Conservation (phyloP, 2,329 filamentous ascomycete species). For the Pyricularia pennisetigena region DNA sequence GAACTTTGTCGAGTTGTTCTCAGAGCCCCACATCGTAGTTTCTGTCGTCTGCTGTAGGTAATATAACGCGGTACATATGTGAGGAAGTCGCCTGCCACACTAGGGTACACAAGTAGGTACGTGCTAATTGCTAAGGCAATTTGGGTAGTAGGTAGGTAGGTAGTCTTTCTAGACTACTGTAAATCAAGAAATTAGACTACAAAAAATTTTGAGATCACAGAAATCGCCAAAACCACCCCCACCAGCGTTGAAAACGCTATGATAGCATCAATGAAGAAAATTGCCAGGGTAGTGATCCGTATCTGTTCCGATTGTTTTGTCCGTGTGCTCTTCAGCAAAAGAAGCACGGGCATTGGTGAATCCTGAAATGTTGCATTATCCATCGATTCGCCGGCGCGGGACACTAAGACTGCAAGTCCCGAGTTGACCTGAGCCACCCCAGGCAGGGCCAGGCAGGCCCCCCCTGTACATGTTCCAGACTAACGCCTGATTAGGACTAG, state of each 20-base stretch:
- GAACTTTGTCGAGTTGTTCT: neutral
- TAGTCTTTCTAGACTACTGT: no score
- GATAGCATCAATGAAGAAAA: neutral
- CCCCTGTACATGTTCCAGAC: slow-evolving; percentile 1
- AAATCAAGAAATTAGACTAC: neutral
- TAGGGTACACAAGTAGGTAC: neutral
- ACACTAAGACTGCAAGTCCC: neutral
- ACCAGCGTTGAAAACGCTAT: neutral
- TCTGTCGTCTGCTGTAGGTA: neutral
- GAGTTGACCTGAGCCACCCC: slow-evolving; percentile 3
- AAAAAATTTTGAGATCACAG: neutral
- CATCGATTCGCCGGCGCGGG: neutral
- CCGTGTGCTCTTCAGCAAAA: neutral
- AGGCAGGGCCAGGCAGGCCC: neutral
- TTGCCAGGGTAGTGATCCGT: neutral
- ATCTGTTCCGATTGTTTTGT: neutral
- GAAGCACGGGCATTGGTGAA: neutral
- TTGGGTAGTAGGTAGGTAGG: neutral
- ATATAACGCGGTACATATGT: neutral
- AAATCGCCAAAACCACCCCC: neutral
- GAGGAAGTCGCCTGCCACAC: neutral
- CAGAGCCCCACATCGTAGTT: neutral
- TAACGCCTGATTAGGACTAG: neutral
- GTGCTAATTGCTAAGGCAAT: no score
- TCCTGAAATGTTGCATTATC: slow-evolving; percentile 4